Base-by-base conservation (phyloP, 2,329 filamentous ascomycete species). In the Decorospora gaudefroyi region DNA sequence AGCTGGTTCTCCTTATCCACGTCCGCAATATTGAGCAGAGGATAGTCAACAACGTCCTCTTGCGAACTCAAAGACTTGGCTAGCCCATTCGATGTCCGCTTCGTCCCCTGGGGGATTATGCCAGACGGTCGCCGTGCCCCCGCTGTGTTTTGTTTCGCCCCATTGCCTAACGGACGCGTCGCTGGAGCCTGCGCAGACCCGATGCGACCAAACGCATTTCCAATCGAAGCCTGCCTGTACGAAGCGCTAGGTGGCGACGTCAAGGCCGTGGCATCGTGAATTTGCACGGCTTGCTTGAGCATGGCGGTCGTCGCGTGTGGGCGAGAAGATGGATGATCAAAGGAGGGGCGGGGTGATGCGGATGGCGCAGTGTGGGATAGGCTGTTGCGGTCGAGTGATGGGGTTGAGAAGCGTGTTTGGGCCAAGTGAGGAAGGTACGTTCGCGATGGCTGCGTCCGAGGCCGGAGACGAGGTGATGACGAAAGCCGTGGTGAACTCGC, bases 81-180 rank as follows among this genome's bases (percentile, higher is more conserved):
- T 17, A 78, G 55, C 11, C 76, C 76, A 55, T 68, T 76, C 13
- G 73, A 69, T 5, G 69, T 75, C 33, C 76, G 62, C 64, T 78
- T 78, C 27, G 73, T 60, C 0, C 72, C 72, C 30, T 65, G 54
- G 16, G 46, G 41, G 18, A 57, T 22, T 10, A 48, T 42, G 6
- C 42, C 47, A n/a, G 48, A 37, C 21, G 51, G 17, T 10, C 38
- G 52, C n/a, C 42, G 43, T 12, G 43, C 40, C 4, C 49, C 42
- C 5, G 39, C 41, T 7, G 42, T 34, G 28, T 58, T 63, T 26
- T 59, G 64, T 40, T 64, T 69, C 9, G 67, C 51, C 1, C 64
- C 62, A 42, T 71, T 74, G 15, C 61, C 55, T 37, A 68, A 49
- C 6, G 67, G 62, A 48, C 62, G 65, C 41, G 61, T 56, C 55